Evolutionary conservation across 352 stramenopile genomes (phyloP).

Genomic region (Phytophthora sojae): DNA sequence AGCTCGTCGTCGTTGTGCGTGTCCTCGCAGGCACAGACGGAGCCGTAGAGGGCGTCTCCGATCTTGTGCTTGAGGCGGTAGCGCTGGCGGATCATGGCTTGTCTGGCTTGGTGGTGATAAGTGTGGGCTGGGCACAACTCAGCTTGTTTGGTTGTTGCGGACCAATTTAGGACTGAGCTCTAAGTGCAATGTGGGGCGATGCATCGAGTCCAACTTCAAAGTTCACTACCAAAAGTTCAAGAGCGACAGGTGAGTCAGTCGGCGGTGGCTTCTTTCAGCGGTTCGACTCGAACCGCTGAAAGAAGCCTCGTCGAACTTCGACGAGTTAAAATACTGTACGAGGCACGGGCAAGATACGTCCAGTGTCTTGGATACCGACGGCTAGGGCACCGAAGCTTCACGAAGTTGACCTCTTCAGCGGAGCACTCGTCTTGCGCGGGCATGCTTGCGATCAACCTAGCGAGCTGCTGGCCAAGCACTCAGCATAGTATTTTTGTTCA

Average conservation of each 20-base stretch:
- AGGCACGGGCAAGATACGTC: no score
- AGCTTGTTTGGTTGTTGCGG: background rate
- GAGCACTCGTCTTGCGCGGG: no score
- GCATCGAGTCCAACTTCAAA: background rate
- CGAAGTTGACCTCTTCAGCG: no score
- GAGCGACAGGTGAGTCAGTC: background rate
- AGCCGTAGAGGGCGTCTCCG: conserved; percentile 44
- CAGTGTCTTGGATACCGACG: no score
- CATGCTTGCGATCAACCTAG: no score
- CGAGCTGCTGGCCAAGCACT: no score
- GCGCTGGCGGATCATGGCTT: conserved; percentile 28
- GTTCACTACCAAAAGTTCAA: background rate
- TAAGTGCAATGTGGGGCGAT: background rate
- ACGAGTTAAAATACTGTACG: no score
- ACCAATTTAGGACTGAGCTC: background rate
- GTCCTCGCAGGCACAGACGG: conserved; percentile 51
- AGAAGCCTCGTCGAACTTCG: no score
- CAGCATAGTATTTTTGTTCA: no score
- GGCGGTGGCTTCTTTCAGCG: no score
- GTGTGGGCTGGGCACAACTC: background rate
- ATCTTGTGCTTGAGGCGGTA: conserved; percentile 37
- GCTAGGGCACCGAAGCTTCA: no score
- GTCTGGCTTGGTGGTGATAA: background rate
- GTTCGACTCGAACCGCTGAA: no score
- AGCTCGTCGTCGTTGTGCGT: conserved; percentile 21